Percentiles rank a stretch among this genome's conserved stretches.
These are phyloP conservation scores for Stagonosporopsis vannaccii DNA, from an alignment of 2,329 filamentous ascomycete species.

Conservation along the genomic window DNA sequence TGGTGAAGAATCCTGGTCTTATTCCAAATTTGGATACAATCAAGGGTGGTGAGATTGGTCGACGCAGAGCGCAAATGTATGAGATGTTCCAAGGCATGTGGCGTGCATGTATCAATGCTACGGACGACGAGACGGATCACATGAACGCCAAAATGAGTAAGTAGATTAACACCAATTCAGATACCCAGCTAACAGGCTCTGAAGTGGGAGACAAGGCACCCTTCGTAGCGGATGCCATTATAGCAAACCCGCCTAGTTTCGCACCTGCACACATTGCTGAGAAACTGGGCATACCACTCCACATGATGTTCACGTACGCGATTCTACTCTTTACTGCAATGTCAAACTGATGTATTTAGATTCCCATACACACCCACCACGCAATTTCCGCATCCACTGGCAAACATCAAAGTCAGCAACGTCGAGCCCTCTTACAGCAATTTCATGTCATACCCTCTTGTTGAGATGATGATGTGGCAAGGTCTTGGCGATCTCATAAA, in stretches of 20 bases:
- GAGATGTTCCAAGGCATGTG: constrained; percentile 87
- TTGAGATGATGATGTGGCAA: constrained; percentile 76
- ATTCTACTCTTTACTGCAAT: neutral
- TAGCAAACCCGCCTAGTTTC: constrained; percentile 80
- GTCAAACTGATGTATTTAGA: constrained; percentile 39
- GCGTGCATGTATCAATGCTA: constrained; percentile 77
- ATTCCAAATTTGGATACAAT: constrained; percentile 77
- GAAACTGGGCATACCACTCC: constrained; percentile 75
- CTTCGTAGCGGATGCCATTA: constrained; percentile 84
- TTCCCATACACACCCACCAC: constrained; percentile 80
- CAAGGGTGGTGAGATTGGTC: constrained; percentile 74
- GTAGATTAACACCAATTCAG: constrained; percentile 3
- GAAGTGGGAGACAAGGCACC: constrained; percentile 66
- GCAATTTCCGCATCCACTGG: constrained; percentile 78
- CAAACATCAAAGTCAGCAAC: constrained; percentile 76
- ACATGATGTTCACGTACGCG: constrained; percentile 87
- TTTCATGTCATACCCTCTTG: constrained; percentile 80
- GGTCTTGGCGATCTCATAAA: constrained; percentile 79
- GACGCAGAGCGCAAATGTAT: constrained; percentile 72
- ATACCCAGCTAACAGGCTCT: constrained; percentile 14
- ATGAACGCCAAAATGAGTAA: constrained; percentile 66
- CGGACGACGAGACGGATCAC: constrained; percentile 70
- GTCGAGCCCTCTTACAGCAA: constrained; percentile 77
- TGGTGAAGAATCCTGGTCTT: constrained; percentile 83
- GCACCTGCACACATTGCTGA: constrained; percentile 79